Evolutionary conservation across 2,329 filamentous ascomycete species (phyloP).

Genomic region (Claviceps monticola): DNA sequence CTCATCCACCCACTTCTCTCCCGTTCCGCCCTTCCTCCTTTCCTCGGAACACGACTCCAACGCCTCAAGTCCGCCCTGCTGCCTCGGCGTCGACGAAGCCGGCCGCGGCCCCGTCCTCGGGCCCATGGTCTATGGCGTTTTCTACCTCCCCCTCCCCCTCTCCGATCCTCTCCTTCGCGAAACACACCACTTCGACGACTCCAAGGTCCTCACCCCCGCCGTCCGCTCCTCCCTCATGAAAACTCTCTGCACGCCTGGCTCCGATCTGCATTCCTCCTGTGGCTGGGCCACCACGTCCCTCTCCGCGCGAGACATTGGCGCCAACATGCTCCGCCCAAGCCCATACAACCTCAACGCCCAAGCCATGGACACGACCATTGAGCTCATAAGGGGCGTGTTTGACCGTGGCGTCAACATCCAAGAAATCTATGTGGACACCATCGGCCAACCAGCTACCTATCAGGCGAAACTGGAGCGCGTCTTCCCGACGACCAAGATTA

Average conservation of each 20-base stretch:
- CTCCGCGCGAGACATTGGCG: conserved; percentile 69
- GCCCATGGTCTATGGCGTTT: conserved; percentile 58
- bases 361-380: conserved; percentile 82
- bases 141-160: conserved; percentile 60
- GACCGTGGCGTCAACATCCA: conserved; percentile 65
- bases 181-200: conserved; percentile 84
- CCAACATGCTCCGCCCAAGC: conserved; percentile 58
- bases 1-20: conserved; percentile 60
- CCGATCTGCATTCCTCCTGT: conserved; percentile 38
- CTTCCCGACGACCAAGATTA: conserved; percentile 65
- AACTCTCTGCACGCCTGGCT: conserved; percentile 51
- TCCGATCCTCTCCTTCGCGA: conserved; percentile 61
- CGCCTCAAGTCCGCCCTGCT: conserved; percentile 33
- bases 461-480: conserved; percentile 71
- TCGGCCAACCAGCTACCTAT: conserved; percentile 70
- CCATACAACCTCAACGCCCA: conserved; percentile 91
- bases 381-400: conserved; percentile 65
- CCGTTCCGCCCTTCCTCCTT: conserved; percentile 48
- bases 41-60: conserved; percentile 15
- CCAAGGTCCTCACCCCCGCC: conserved; percentile 74
- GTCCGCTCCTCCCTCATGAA: conserved; percentile 60
- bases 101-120: conserved; percentile 88
- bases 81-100: conserved; percentile 85
- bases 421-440: conserved; percentile 91
- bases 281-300: conserved; percentile 77